Evolutionary conservation across 1,284 basidiomycete species (phyloP), one percentile per base, ranked within the genome.

Genomic region (Porogramme epimiltina): DNA sequence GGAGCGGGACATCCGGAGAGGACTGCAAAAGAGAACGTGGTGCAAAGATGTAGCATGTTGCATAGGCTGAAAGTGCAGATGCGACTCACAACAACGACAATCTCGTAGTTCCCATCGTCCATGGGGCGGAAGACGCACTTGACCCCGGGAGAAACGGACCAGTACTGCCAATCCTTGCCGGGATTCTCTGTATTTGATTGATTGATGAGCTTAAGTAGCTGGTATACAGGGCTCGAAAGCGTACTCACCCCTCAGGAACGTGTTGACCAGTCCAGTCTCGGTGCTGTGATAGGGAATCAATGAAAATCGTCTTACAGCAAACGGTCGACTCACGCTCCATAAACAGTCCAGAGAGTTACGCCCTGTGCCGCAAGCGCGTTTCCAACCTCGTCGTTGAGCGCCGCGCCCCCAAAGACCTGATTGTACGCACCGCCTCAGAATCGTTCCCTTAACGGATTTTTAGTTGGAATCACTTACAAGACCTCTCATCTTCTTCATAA

Each of bases 401-500:
- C 51, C 2, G 51, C 51, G 9, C 55, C 55, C 11, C 46, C 55
- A 41, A 48, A 56, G n/a, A 45, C 20, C 55, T 56, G 20, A 8
- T 8, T 31, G 28, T 6, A 9, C 18, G 16, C 8, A 8, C 8
- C 37, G 9, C 6, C 9, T 18, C n/a, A 22, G 37, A n/a, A n/a
- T n/a, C n/a, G n/a, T n/a, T n/a, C n/a, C n/a, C n/a, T n/a, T n/a
- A n/a, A n/a, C n/a, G n/a, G n/a, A n/a, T n/a, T n/a, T n/a, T n/a
- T n/a, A n/a, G n/a, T n/a, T n/a, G n/a, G n/a, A n/a, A n/a, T n/a
- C n/a, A n/a, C 8, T 10, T 37, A 55, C 53, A 15, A 55, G 5
- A 18, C 56, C 58, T 9, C 51, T 47, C 52, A 62, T 54, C 19
- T 38, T 51, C 43, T 50, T 53, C 55, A 62, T 45, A 19, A 42